phyloP scores from a whole-genome alignment of 257 asterid species.

The Solanum virginianum region DNA sequence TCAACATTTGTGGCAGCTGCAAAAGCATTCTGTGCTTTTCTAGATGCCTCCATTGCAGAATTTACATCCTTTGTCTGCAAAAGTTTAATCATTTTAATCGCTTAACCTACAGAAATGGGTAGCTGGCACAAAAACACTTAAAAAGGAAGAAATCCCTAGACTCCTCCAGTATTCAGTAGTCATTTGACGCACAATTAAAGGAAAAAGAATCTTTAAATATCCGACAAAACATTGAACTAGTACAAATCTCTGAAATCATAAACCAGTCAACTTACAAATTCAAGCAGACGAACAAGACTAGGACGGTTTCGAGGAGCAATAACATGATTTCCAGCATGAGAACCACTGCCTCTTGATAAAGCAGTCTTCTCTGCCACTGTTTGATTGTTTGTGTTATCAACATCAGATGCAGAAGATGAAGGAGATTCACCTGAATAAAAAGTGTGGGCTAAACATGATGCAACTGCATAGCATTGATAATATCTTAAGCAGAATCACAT shows the following conservation, averaged over 20 bases:
- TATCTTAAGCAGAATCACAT: neutral
- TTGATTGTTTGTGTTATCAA: constrained; percentile 74
- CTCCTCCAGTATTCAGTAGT: neutral
- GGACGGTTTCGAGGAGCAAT: constrained; percentile 53
- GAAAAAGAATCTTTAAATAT: neutral
- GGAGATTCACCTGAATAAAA: constrained; percentile 83
- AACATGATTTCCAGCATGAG: constrained; percentile 45
- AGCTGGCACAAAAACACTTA: neutral
- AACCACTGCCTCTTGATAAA: constrained; percentile 44
- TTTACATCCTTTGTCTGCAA: constrained; percentile 58
- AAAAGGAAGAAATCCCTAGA: neutral
- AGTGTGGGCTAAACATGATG: constrained; percentile 2
- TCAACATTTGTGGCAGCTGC: constrained; percentile 49
- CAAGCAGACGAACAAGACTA: constrained; percentile 59
- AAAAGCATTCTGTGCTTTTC: constrained; percentile 45
- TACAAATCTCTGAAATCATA: neutral
- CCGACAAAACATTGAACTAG: neutral
- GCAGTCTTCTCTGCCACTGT: constrained; percentile 44
- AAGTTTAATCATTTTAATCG: neutral
- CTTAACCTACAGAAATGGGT: neutral
- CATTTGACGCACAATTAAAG: neutral
- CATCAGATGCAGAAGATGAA: constrained; percentile 87
- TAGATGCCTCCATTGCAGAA: constrained; percentile 89
- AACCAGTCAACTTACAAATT: constrained; percentile 52
- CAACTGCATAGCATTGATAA: neutral